phyloP scores from a whole-genome alignment of 495 filamentous ascomycete species.

The Penicillium canariense region DNA sequence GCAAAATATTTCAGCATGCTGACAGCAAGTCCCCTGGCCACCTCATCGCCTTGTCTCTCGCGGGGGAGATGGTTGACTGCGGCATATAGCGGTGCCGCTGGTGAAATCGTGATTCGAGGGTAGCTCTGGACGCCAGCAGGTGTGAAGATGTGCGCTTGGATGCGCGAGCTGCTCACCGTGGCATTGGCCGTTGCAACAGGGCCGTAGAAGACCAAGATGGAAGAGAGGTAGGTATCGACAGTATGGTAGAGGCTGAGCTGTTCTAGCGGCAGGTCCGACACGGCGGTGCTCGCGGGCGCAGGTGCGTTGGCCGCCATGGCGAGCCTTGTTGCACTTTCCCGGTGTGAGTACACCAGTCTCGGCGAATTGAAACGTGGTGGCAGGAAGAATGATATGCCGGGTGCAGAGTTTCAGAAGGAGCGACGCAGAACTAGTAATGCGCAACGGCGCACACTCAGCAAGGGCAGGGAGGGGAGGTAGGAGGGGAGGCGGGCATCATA shows the following conservation, averaged over 20 bases:
- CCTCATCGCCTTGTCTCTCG: conserved; percentile 89
- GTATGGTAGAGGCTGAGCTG: conserved; percentile 78
- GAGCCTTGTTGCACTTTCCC: conserved; percentile 19
- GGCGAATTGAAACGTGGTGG: background rate
- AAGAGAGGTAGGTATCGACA: conserved; percentile 71
- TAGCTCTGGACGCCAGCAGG: conserved; percentile 85
- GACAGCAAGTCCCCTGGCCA: conserved; percentile 86
- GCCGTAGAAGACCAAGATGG: conserved; percentile 82
- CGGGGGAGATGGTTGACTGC: conserved; percentile 89
- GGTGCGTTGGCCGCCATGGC: conserved; percentile 37
- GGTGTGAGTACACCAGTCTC: background rate
- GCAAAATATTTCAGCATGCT: conserved; percentile 89
- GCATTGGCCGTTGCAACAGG: conserved; percentile 79
- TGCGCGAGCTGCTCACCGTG: conserved; percentile 81
- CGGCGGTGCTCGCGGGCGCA: conserved; percentile 24
- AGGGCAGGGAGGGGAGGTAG: background rate
- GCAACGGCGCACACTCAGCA: conserved; percentile 2
- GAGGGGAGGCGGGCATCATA: conserved; percentile 9
- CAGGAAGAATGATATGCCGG: background rate
- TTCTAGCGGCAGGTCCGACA: conserved; percentile 63
- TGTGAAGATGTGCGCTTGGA: conserved; percentile 88
- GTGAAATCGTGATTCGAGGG: conserved; percentile 85
- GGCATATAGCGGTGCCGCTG: conserved; percentile 89
- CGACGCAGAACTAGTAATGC: conserved; percentile 11
- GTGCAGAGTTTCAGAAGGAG: conserved; percentile 5